phyloP scores from a whole-genome alignment of 305 asterid genomes.

The Nicotiana rustica region DNA sequence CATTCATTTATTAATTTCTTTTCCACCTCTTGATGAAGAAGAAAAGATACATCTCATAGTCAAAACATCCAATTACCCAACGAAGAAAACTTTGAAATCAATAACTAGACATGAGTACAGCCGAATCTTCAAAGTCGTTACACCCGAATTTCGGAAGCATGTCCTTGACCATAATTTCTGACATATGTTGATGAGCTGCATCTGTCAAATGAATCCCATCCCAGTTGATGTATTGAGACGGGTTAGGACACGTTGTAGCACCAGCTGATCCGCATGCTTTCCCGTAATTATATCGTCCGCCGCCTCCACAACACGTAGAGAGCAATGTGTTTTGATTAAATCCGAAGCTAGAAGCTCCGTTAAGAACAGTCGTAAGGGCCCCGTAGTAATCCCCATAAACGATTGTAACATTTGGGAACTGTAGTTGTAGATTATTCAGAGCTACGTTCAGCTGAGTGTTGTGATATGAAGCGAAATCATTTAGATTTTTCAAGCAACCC shows the following conservation, averaged over 20 bases:
- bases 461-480: neutral
- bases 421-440: conserved; percentile 26
- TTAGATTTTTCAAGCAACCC: conserved; percentile 35
- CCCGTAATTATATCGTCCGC: neutral
- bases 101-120: neutral
- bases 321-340: conserved; percentile 10
- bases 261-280: conserved; percentile 35
- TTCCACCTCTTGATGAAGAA: neutral
- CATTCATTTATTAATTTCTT: neutral
- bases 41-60: neutral
- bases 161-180: conserved; percentile 16
- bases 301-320: conserved; percentile 42
- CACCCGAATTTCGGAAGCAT: conserved; percentile 1
- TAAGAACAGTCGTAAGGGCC: conserved; percentile 32
- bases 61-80: neutral
- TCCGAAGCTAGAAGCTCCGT: conserved; percentile 3
- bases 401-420: conserved; percentile 33
- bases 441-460: conserved; percentile 24
- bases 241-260: conserved; percentile 9
- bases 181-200: conserved; percentile 36
- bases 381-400: conserved; percentile 32
- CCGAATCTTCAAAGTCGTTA: neutral
- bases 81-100: neutral
- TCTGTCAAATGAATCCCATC: conserved; percentile 47
- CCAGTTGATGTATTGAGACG: conserved; percentile 40